Percentiles rank a stretch among this genome's conserved stretches.
phyloP scores from a whole-genome alignment of 1,284 basidiomycete species.

The Cutaneotrichosporon sp. region DNA sequence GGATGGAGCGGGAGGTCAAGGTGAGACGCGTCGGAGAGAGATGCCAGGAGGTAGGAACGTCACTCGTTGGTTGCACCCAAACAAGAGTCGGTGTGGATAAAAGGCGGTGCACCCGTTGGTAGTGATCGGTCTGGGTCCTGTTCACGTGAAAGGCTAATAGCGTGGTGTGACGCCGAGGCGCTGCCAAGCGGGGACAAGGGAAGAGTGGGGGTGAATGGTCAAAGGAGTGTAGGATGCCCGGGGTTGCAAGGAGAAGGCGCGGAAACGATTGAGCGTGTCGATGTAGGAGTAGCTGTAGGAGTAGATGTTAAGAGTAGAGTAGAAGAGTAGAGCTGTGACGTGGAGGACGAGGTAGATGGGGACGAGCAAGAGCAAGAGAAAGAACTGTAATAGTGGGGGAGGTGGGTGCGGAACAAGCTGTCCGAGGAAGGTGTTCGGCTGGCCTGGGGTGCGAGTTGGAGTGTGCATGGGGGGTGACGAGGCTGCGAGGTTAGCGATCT shows the following conservation, averaged over 20 bases:
- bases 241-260: not conserved
- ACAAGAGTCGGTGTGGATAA: not conserved
- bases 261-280: not conserved
- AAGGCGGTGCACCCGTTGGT: not conserved
- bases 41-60: not conserved
- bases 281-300: not conserved
- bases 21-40: not conserved
- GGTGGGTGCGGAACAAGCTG: too few relatives aligned
- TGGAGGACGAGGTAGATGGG: too few relatives aligned
- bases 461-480: too few relatives aligned
- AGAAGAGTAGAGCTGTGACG: too few relatives aligned
- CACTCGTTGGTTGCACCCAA: not conserved
- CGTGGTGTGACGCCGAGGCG: not conserved
- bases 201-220: not conserved
- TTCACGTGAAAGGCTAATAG: not conserved
- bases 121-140: not conserved
- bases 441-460: too few relatives aligned
- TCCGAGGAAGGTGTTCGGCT: too few relatives aligned
- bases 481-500: too few relatives aligned
- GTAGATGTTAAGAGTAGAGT: too few relatives aligned
- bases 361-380: too few relatives aligned
- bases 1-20: not conserved
- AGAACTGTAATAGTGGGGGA: too few relatives aligned
- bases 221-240: not conserved
- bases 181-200: not conserved